Percentiles rank a stretch among this genome's conserved stretches.
phyloP scores from a whole-genome alignment of 2,329 filamentous ascomycete genomes.

The Talaromyces pinophilus region DNA sequence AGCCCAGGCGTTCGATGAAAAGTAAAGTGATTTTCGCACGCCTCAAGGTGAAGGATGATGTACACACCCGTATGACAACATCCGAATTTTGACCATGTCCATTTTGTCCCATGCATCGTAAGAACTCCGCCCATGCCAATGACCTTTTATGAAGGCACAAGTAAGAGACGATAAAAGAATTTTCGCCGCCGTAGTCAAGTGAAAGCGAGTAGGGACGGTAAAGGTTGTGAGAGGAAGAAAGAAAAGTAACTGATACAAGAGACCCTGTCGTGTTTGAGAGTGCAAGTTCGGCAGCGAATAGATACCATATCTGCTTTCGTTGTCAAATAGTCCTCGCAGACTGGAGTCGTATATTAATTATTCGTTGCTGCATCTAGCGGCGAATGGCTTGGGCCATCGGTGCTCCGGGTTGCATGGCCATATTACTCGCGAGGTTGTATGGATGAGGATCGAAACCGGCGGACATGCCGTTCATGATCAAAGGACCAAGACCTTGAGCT shows the following conservation, averaged over 20 bases:
- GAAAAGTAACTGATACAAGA: constrained; percentile 22
- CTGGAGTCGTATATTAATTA: constrained; percentile 11
- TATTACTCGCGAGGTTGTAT: constrained; percentile 45
- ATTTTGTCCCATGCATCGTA: constrained; percentile 43
- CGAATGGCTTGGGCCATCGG: constrained; percentile 43
- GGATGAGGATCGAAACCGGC: constrained; percentile 46
- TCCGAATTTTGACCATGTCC: constrained; percentile 34
- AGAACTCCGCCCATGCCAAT: constrained; percentile 44
- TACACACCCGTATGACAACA: constrained; percentile 32
- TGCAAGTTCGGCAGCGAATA: constrained; percentile 2
- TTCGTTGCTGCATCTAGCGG: constrained; percentile 29
- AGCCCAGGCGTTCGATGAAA: constrained; percentile 32
- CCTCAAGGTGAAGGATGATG: constrained; percentile 32
- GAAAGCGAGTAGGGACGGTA: constrained; percentile 13
- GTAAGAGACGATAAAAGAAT: constrained; percentile 29
- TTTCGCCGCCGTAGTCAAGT: constrained; percentile 23
- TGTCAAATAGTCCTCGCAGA: constrained; percentile 23
- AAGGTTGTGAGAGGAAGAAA: background rate
- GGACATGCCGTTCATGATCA: constrained; percentile 45
- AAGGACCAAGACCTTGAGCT: constrained; percentile 67
- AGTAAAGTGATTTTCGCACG: constrained; percentile 33
- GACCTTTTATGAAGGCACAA: constrained; percentile 29
- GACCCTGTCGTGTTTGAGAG: background rate
- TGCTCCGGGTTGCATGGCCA: constrained; percentile 44
- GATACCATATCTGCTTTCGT: constrained; percentile 17